Evolutionary conservation across 2,329 filamentous ascomycete species (phyloP).

Genomic region (Stachybotrys elegans): DNA sequence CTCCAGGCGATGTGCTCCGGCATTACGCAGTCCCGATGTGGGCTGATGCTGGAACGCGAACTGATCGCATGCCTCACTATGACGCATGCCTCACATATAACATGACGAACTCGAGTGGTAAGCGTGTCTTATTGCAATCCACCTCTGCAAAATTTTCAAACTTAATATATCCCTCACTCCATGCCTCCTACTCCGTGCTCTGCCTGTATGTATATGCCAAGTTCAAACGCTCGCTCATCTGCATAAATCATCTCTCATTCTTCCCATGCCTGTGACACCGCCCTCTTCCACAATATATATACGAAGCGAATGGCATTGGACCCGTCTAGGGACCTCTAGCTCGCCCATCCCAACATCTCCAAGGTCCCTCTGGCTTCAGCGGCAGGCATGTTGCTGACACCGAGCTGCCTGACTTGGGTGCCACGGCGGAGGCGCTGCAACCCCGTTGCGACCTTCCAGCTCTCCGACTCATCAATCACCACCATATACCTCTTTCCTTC

Average conservation of each 20-base stretch:
- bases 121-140: too few species aligned
- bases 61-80: too few species aligned
- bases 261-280: too few species aligned
- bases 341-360: conserved; percentile 53
- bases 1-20: too few species aligned
- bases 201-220: too few species aligned
- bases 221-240: conserved; percentile 9
- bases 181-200: too few species aligned
- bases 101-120: too few species aligned
- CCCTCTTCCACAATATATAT: conserved; percentile 15
- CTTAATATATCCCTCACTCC: not conserved
- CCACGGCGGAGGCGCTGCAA: conserved; percentile 57
- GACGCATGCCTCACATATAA: too few species aligned
- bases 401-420: conserved; percentile 54
- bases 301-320: conserved; percentile 13
- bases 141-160: too few species aligned
- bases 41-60: too few species aligned
- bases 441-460: conserved; percentile 62
- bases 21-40: too few species aligned
- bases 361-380: conserved; percentile 50
- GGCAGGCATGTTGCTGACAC: conserved; percentile 50
- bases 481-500: conserved; percentile 64
- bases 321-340: conserved; percentile 13
- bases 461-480: conserved; percentile 58
- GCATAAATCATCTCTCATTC: conserved; percentile 5